phyloP scores from a whole-genome alignment of 345 rosid species.

The Acer yangbiense region DNA sequence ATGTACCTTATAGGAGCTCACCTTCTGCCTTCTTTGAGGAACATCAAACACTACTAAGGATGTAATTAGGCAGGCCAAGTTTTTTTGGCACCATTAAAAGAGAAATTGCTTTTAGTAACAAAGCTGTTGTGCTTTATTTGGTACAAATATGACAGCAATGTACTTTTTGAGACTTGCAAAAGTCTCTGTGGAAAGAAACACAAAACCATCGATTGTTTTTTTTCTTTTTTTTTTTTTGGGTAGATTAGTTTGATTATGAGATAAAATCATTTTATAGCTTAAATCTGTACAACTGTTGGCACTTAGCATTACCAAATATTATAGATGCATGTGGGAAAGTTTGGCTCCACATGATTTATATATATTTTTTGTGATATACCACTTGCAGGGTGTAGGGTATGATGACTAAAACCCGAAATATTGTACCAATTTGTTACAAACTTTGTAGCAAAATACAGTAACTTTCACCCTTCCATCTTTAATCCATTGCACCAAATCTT shows the following conservation, averaged over 20 bases:
- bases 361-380: too few species aligned
- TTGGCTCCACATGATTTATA: neutral
- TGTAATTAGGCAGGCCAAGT: conserved; percentile 21
- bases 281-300: neutral
- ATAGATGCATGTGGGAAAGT: neutral
- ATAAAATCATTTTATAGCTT: neutral
- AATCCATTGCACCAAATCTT: too few species aligned
- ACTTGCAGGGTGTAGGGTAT: too few species aligned
- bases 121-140: neutral
- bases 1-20: conserved; percentile 37
- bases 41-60: conserved; percentile 9
- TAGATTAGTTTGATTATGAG: neutral
- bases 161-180: neutral
- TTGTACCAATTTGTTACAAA: too few species aligned
- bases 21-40: conserved; percentile 23
- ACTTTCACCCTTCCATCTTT: too few species aligned
- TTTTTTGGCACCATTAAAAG: conserved; percentile 4
- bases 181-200: neutral
- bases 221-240: neutral
- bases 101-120: conserved; percentile 17
- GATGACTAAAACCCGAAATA: too few species aligned
- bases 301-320: too few species aligned
- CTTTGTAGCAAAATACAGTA: too few species aligned
- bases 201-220: neutral
- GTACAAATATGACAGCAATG: neutral